Evolutionary conservation across 331 rosid genomes (phyloP), one percentile per base, ranked within the genome.

Genomic region (Telfairia occidentalis): DNA sequence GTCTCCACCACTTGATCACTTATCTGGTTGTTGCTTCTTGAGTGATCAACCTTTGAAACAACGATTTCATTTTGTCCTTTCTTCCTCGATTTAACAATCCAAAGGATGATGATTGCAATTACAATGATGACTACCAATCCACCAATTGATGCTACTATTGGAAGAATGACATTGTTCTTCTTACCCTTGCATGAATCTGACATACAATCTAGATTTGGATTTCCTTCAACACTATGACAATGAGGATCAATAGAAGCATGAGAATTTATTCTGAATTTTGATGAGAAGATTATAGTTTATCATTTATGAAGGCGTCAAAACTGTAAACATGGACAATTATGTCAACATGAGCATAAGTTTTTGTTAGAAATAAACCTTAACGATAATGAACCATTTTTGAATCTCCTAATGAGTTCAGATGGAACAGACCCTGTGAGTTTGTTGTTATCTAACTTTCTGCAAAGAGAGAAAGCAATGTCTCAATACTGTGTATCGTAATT

Each of bases 391-490:
- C 89, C 83, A 21, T 37, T 71, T 0, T 43, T 71, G 6, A 82
- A 73, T 79, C 65, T 79, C 78, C 78, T 58, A 9, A 19, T 26
- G 11, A 87, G 90, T 58, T 42, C 21, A 64, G 80, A 9, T 42
- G 89, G 91, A 78, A 85, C 63, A 16, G 78, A 49, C 69, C 89
- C 79, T 5, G 73, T 76, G 71, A 85, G 83, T 32, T 23, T 83
- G 83, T 85, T 88, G 72, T 54, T 78, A 71, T 74, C 78, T 58
- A 87, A 69, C 7, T 85, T 88, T 61, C 87, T 86, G 83, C 70
- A 32, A 67, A 30, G 37, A 30, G 7, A 23, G 37, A 34, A 7
- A 9, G 50, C 45, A 45, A 65, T 18, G 2, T 72, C 9, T 15
- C 7, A 32, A 30, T 61, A 6, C 7, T 71, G 9, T 43, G 5